Evolutionary conservation across 441 rosid genomes (phyloP).

Genomic region (Euphorbia corollata): DNA sequence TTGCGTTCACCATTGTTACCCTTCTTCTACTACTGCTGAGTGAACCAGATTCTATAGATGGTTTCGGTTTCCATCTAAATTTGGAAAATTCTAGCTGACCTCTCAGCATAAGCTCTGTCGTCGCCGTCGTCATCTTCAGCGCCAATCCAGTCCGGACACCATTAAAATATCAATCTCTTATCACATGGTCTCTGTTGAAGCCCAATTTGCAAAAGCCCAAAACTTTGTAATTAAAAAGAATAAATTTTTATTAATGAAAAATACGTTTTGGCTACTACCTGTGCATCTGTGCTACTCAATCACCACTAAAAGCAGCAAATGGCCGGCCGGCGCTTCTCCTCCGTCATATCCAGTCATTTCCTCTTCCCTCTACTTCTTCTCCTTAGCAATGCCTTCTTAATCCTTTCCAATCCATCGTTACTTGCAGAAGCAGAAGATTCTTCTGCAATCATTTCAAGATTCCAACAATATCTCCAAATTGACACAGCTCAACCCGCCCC

Average conservation of each 20-base stretch:
- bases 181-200: background rate
- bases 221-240: too few species aligned
- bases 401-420: background rate
- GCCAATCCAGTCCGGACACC: background rate
- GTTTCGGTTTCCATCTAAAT: too few species aligned
- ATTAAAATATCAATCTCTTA: background rate
- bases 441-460: slow-evolving; percentile 44
- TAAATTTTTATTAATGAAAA: too few species aligned
- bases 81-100: too few species aligned
- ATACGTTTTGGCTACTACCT: too few species aligned
- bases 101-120: background rate
- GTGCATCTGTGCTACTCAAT: background rate
- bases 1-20: too few species aligned
- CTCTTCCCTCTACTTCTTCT: background rate
- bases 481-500: slow-evolving; percentile 83
- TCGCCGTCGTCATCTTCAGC: background rate
- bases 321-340: slow-evolving; percentile 1
- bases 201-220: background rate
- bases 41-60: too few species aligned
- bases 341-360: background rate
- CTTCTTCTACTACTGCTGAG: too few species aligned
- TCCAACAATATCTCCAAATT: slow-evolving; percentile 78
- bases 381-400: background rate
- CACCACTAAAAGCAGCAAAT: background rate
- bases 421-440: slow-evolving; percentile 5